Percentiles rank a stretch among this genome's conserved stretches.
These are phyloP conservation scores for Xenosphaeropsis pyriputrescens DNA, from an alignment of 2,329 filamentous ascomycete species.

Conservation along the genomic window DNA sequence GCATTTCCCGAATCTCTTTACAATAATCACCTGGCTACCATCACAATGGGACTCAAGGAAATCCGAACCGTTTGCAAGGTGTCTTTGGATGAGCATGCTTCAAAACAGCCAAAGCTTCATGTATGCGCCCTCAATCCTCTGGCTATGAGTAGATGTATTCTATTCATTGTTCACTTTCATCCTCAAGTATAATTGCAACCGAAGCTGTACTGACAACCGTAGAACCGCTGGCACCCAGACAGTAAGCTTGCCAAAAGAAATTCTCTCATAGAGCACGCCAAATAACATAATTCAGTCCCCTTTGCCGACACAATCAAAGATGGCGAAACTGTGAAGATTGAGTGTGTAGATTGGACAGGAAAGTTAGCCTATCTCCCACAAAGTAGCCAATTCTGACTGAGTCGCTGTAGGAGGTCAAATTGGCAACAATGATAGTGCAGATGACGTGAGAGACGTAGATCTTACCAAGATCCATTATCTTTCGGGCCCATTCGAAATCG, in stretches of 20 bases:
- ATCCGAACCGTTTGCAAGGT: conserved; percentile 64
- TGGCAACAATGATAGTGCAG: conserved; percentile 76
- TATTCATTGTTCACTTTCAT: too few species aligned
- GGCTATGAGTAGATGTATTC: too few species aligned
- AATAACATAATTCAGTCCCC: conserved; percentile 43
- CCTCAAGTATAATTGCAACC: too few species aligned
- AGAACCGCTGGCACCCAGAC: conserved; percentile 92
- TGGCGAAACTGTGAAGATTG: conserved; percentile 82
- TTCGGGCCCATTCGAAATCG: conserved; percentile 77
- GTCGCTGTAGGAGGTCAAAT: conserved; percentile 37
- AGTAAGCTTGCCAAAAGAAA: conserved; percentile 32
- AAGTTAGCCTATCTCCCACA: conserved; percentile 54
- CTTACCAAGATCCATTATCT: conserved; percentile 78
- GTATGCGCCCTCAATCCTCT: conserved; percentile 26
- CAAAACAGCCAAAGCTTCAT: conserved; percentile 55
- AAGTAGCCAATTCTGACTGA: background rate
- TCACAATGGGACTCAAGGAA: conserved; percentile 29
- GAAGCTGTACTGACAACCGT: too few species aligned
- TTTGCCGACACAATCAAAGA: conserved; percentile 59
- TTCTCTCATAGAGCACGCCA: background rate
- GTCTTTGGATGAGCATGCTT: conserved; percentile 55
- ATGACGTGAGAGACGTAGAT: conserved; percentile 75
- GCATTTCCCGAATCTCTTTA: background rate
- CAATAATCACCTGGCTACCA: too few species aligned
- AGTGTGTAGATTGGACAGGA: conserved; percentile 52